Base-by-base conservation (phyloP, 306 rosid genomes). In the Rubus parviflorus region DNA sequence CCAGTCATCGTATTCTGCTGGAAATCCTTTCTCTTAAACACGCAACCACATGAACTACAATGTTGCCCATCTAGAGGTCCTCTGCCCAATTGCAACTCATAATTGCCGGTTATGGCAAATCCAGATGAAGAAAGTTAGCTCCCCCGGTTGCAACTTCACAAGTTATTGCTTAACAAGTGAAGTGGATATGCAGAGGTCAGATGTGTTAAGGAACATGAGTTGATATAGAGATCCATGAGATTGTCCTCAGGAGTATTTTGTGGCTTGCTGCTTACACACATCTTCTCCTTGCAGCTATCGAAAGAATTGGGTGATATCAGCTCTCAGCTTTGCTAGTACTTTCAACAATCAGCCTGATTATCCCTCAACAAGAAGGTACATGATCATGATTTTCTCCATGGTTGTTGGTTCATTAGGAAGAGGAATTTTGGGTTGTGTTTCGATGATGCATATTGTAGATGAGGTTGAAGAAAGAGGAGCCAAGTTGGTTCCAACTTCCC, bases 151-250 rank as follows among this genome's bases (percentile, higher is more conserved):
- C 22, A 16, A 54, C 66, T 5, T 25, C 67, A 67, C 5, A 16
- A 16, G 72, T 68, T 68, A 45, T 68, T 68, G 41, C 73, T 68
- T 7, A n/a, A 63, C 46, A 38, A 38, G 47, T 40, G 47, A 63
- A 16, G 20, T 57, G 69, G 47, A 42, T 42, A 30, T 30, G 35
- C 35, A 30, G 35, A 30, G 35, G 35, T 30, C 35, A 30, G 35
- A 30, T 30, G 35, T 30, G 35, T 62, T 13, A 62, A 6, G 20
- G 35, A 45, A 43, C 37, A 5, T 2, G 35, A 52, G 9, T 14
- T 63, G 45, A 54, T 17, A 5, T 8, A 43, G 13, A 20, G 19
- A 43, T 67, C 38, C 16, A 13, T 11, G 37, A 2, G 3, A 9
- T 3, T 20, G 2, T 20, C 61, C 14, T 4, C 14, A 1, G 19